Evolutionary conservation across 2,329 filamentous ascomycete genomes (phyloP), one percentile per base, ranked within the genome.

Genomic region (Fusarium tjaetaba): DNA sequence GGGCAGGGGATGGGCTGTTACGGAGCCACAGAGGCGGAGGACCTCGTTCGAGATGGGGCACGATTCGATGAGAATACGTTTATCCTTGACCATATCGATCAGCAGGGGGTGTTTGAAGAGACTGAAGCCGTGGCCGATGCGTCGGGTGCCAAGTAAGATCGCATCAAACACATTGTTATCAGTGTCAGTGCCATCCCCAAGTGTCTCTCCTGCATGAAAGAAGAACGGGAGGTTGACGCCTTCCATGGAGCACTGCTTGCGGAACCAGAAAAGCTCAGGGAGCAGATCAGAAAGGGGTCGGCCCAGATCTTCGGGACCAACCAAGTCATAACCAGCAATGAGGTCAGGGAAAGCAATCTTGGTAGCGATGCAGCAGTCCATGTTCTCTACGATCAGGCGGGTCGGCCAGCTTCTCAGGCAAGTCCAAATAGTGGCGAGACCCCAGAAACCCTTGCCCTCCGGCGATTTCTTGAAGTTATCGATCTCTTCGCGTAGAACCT

Each of bases 31-130:
- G 24, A 97, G 88, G 1, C 94, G 89, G 15, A 97, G 87, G 5
- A 97, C 91, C 80, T 97, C 95, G 82, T 97, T 97, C 20, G 92
- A 95, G 67, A 97, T 95, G 1, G 95, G 95, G 81, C 95, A 98
- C 76, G 91, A 93, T 82, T 98, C 96, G 65, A 98, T 85, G 11
- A 97, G 87, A 68, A 98, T 97, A 72, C 91, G 91, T 84, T 93
- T 94, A 73, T 97, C 92, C 78, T 95, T 96, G 75, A 97, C 91
- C 85, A 97, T 92, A 77, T 97, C 93, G 72, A 97, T 90, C 18
- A 98, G 88, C 9, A 97, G 86, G 0, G 96, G 96, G 82, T 98
- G 96, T 80, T 97, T 97, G 87, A 92, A 96, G 16, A 98, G 86
- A 28, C 93, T 94, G 82, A 94, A 96, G 4, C 91, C 95, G 80